Evolutionary conservation across 805 yeast species (phyloP), one percentile per base, ranked within the genome.

Genomic region (Cyberlindnera japonica): DNA sequence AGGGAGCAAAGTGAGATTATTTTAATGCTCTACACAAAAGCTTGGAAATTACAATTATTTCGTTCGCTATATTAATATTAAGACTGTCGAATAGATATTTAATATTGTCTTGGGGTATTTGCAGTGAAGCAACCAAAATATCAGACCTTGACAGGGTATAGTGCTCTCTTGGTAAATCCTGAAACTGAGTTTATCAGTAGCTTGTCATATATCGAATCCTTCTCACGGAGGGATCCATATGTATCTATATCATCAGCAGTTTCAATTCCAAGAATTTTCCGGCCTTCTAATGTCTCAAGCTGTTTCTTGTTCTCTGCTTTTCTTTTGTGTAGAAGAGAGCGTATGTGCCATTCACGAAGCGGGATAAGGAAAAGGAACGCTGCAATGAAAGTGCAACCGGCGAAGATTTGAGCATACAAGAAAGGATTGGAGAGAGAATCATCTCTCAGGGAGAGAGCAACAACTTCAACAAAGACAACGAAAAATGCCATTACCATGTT

Each of bases 381-480:
- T 10, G 58, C 59, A 11, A 71, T 54, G 45, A 67, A 73, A 29
- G 73, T 59, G 11, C 68, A 51, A 1, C 84, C 87, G 2, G 77
- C 69, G 57, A 78, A 79, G 1, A 79, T 69, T 51, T 81, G 86
- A 0, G 82, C 68, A 48, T 79, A 68, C 12, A 74, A 51, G 49
- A 71, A 81, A 2, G 86, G 85, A 8, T 48, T 45, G 11, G 49
- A 33, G 6, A 57, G 34, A 0, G 39, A 22, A 19, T 53, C 38
- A 11, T 54, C 61, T 35, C 63, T 67, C 35, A 78, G 50, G 0
- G 75, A 66, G 35, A 78, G 69, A 0, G 79, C 83, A 35, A 79
- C 69, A 3, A 76, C 73, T 55, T 79, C 84, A 6, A 75, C 67
- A n/a, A 71, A 69, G 14, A 77, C 55, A 9, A 69, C 58, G 20